Evolutionary conservation across 352 stramenopile species (phyloP), one percentile per base, ranked within the genome.

Genomic region (Blastocystis sp.): DNA sequence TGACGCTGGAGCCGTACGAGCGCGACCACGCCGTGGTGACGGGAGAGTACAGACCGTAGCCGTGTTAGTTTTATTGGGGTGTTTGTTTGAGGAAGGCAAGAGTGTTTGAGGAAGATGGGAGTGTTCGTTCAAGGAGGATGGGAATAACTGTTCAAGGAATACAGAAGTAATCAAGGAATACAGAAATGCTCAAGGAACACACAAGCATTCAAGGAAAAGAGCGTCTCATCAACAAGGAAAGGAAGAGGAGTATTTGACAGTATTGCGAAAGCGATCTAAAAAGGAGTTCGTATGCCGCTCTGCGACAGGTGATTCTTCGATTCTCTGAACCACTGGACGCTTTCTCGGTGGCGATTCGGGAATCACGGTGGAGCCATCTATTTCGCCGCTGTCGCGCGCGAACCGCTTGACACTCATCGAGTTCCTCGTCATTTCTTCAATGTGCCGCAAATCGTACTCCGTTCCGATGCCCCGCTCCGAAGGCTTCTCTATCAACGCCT

Each of bases 1-100:
- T 99, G 79, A 99, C 97, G 88, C 93, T 99, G 91, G 97, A 99
- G 93, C 97, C 97, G 70, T 99, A 99, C 92, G 97, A 99, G 94
- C 95, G 97, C 92, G 97, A 99, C 92, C 97, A 99, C 92, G 97
- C 96, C 81, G 96, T 99, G 35, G 95, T 99, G 70, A 97, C 99
- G 81, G 96, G 95, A 79, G 93, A 96, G 71, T 99, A 99, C 94
- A 93, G 96, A 90, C 94, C 94, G 51, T 93, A 70, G 31, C 61
- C 13, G 39, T 51, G 39, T 51, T 76, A 76, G 65, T 50, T 55
- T 76, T 55, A 31, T 78, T 78, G 16, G 41, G 21, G 29, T 62
- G 19, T 62, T 33, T 50, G 45, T 55, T 55, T 6, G 6, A 55
- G 6, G 16, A n/a, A n/a, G n/a, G n/a, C n/a, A n/a, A n/a, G n/a